A percentile compares a stretch with the other conserved stretches of the same genome.
phyloP scores from a whole-genome alignment of 2,329 filamentous ascomycete species.

The Fusarium secorum region DNA sequence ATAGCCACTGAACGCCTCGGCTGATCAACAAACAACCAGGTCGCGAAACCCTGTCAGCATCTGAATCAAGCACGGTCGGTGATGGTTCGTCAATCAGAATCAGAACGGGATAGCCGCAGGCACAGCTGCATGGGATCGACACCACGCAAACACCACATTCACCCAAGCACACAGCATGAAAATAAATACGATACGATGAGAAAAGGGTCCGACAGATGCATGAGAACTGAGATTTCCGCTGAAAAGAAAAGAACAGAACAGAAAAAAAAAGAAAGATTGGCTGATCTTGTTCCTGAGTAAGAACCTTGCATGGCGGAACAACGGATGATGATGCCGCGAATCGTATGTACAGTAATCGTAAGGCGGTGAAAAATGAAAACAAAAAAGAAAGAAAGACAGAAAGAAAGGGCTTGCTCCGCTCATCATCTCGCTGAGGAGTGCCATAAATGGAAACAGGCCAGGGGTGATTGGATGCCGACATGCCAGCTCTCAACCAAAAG shows the following conservation, averaged over 20 bases:
- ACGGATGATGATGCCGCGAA: slow-evolving; percentile 5
- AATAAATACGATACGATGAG: slow-evolving; percentile 19
- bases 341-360: background rate
- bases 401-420: slow-evolving; percentile 9
- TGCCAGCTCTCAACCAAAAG: slow-evolving; percentile 22
- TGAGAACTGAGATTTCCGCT: slow-evolving; percentile 4
- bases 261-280: background rate
- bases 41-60: slow-evolving; percentile 12
- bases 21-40: background rate
- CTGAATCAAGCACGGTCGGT: slow-evolving; percentile 17
- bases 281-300: background rate
- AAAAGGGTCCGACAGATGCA: slow-evolving; percentile 1
- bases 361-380: slow-evolving; percentile 23
- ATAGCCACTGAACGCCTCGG: background rate
- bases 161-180: background rate
- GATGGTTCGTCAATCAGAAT: slow-evolving; percentile 20
- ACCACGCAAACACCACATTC: slow-evolving; percentile 9
- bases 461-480: slow-evolving; percentile 22
- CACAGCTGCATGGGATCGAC: slow-evolving; percentile 26
- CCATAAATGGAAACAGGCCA: slow-evolving; percentile 32
- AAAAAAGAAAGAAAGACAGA: background rate
- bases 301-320: background rate
- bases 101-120: slow-evolving; percentile 12
- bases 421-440: slow-evolving; percentile 23
- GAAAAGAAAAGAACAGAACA: background rate